A percentile compares a stretch with the other conserved stretches of the same genome.
phyloP scores from a whole-genome alignment of 164 flowering plant species.

The Echeveria elegans region DNA sequence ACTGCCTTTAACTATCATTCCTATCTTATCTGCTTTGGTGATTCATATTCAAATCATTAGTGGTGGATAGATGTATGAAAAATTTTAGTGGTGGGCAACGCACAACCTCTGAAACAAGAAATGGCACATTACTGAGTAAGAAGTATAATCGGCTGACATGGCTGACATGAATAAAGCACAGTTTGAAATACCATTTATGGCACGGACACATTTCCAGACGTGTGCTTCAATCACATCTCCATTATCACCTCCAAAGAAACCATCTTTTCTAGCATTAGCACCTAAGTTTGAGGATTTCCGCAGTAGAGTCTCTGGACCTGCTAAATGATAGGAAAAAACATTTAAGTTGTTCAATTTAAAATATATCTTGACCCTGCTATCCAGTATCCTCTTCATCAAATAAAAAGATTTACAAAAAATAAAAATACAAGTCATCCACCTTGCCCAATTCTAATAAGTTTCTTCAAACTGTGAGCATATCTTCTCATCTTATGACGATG shows the following conservation, averaged over 20 bases:
- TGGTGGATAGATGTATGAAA: too few species aligned
- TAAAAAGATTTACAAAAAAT: not conserved
- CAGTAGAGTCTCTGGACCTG: conserved; percentile 77
- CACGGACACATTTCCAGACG: conserved; percentile 74
- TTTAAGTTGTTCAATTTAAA: not conserved
- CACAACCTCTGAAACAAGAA: too few species aligned
- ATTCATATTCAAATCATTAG: too few species aligned
- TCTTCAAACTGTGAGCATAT: conserved; percentile 66
- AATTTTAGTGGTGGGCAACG: too few species aligned
- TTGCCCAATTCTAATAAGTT: conserved; percentile 78
- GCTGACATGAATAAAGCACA: not conserved
- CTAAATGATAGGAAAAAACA: too few species aligned
- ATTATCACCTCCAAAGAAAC: conserved; percentile 35
- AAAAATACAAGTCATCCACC: conserved; percentile 32
- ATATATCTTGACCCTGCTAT: too few species aligned
- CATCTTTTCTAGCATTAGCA: conserved; percentile 15
- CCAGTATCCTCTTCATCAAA: too few species aligned
- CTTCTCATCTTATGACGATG: conserved; percentile 77
- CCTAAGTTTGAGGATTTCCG: conserved; percentile 46
- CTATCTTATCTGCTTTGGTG: too few species aligned
- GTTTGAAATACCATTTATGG: conserved; percentile 61
- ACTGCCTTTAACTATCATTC: too few species aligned
- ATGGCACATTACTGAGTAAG: too few species aligned
- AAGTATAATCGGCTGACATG: not conserved
- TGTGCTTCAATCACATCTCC: conserved; percentile 75